These are phyloP conservation scores for Clarireedia homoeocarpa DNA, from an alignment of 2,329 filamentous ascomycete species.

Conservation along the genomic window DNA sequence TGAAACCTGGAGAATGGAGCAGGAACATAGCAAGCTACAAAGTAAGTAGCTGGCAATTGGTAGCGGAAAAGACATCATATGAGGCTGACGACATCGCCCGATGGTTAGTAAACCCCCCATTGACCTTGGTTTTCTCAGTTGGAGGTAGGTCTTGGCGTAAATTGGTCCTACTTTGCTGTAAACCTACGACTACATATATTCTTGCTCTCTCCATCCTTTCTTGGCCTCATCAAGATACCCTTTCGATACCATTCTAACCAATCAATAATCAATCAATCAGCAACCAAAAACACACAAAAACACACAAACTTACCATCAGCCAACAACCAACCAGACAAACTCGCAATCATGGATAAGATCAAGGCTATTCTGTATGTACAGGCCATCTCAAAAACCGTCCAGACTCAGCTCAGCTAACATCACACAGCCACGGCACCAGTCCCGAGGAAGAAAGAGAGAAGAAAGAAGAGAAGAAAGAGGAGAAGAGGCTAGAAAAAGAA, in stretches of 20 bases:
- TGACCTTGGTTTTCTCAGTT: conserved; percentile 2
- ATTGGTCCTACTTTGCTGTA: not conserved
- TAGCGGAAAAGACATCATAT: not conserved
- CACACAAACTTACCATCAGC: not conserved
- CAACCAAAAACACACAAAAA: not conserved
- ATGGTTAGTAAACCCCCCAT: not conserved
- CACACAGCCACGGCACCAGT: conserved; percentile 2
- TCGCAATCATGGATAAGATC: conserved; percentile 27
- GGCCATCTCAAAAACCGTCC: not conserved
- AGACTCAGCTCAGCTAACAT: not conserved
- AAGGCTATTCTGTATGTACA: conserved; percentile 27
- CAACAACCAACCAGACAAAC: not conserved
- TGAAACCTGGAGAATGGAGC: too few species aligned
- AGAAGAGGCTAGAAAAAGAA: not conserved
- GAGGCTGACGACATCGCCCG: conserved; percentile 2
- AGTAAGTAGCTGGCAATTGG: not conserved
- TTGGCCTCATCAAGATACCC: conserved; percentile 8
- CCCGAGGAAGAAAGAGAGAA: not conserved
- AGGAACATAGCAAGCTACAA: not conserved
- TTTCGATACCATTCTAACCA: not conserved
- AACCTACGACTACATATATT: not conserved
- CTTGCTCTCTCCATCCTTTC: not conserved
- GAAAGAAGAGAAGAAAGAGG: not conserved
- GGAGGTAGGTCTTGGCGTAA: not conserved
- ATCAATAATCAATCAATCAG: not conserved